phyloP scores from a whole-genome alignment of 2,329 filamentous ascomycete species.

The Sporothrix luriei region DNA sequence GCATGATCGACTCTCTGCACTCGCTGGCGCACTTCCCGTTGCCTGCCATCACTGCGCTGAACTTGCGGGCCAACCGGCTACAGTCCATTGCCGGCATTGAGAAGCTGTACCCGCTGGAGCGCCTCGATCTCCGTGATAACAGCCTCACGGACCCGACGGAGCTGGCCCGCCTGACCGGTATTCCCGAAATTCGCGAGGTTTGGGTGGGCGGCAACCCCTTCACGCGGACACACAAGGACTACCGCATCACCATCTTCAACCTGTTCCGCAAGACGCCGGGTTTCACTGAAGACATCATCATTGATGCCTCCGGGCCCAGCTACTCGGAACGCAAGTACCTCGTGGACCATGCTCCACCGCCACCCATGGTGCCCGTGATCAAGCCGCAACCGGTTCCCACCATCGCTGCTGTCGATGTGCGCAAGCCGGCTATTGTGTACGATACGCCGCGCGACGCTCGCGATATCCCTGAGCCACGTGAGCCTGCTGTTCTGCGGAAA shows the following conservation, averaged over 20 bases:
- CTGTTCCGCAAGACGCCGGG: conserved; percentile 88
- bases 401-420: conserved; percentile 64
- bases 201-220: conserved; percentile 94
- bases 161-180: conserved; percentile 82
- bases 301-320: conserved; percentile 81
- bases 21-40: conserved; percentile 83
- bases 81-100: conserved; percentile 87
- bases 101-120: conserved; percentile 81
- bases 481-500: conserved; percentile 60
- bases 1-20: conserved; percentile 95
- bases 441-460: conserved; percentile 44
- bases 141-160: conserved; percentile 87
- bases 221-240: conserved; percentile 79
- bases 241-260: conserved; percentile 92
- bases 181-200: conserved; percentile 88
- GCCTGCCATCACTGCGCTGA: conserved; percentile 89
- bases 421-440: conserved; percentile 66
- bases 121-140: conserved; percentile 90
- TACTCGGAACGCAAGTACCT: conserved; percentile 84
- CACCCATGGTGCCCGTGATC: conserved; percentile 74
- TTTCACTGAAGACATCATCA: conserved; percentile 85
- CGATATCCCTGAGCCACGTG: conserved; percentile 38
- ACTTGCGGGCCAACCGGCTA: conserved; percentile 85
- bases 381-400: conserved; percentile 65
- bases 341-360: conserved; percentile 76